Conservation (phyloP, 176 grass and related monocot genomes). For the Hordeum marinum region DNA sequence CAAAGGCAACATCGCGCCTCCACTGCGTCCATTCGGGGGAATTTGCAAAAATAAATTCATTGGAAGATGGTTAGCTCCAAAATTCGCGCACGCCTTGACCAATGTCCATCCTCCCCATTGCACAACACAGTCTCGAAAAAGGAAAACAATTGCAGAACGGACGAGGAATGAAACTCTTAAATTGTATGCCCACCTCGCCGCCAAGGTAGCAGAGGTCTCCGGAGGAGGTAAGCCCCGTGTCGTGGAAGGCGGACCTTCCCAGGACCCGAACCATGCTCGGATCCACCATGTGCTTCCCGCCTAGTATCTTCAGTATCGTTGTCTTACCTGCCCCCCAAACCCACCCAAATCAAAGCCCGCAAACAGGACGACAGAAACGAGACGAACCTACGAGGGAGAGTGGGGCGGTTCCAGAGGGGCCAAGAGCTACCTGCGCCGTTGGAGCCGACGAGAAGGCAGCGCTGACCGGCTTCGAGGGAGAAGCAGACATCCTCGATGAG, state of each 20-base stretch:
- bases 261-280: slow-evolving; percentile 84
- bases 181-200: slow-evolving; percentile 53
- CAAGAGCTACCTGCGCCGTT: slow-evolving; percentile 66
- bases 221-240: slow-evolving; percentile 76
- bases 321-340: slow-evolving; percentile 60
- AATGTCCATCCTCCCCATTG: neutral
- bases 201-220: slow-evolving; percentile 93
- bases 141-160: neutral
- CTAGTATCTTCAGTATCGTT: slow-evolving; percentile 94
- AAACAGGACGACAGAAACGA: neutral
- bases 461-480: slow-evolving; percentile 56
- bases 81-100: neutral
- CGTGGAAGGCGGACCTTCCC: slow-evolving; percentile 88
- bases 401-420: neutral
- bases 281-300: slow-evolving; percentile 99
- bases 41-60: neutral
- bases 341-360: slow-evolving; percentile 18
- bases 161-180: neutral
- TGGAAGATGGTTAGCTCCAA: neutral
- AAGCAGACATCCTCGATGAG: slow-evolving; percentile 82
- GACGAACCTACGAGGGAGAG: neutral
- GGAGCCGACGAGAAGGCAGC: slow-evolving; percentile 89
- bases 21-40: slow-evolving; percentile 52
- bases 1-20: slow-evolving; percentile 92
- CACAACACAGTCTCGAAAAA: neutral